Base-by-base conservation (phyloP, 2,329 filamentous ascomycete species). In the Grosmannia clavigera region DNA sequence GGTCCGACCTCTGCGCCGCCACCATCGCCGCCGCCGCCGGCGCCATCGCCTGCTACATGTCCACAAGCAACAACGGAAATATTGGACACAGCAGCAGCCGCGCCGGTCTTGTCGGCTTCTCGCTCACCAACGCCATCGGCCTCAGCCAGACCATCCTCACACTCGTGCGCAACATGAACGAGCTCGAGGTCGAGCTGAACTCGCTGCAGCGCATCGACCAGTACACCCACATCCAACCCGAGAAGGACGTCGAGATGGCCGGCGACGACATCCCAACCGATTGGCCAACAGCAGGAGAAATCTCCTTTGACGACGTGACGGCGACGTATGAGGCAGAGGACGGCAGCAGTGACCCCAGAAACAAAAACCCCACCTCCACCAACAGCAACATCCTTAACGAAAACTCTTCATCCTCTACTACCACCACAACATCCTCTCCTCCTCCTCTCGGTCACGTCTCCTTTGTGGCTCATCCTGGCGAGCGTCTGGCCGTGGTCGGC, bases 21-120 rank as follows among this genome's bases (percentile, higher is more conserved):
- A 70, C 95, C 58, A 91, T 96, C 0, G 84, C 90, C 1, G 95
- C 96, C 77, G 92, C 90, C 68, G 87, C 91, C 0, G 92, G 90
- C 43, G 92, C 85, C 66, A 81, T 92, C 38, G 58, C 58, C 58
- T 59, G 33, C 27, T 27, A n/a, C 31, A 27, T 35, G 31, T 4
- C 29, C 14, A n/a, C 4, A 73, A 12, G 5, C 9, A 29, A 25
- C 50, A 31, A 5, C 12, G 14, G 22, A 22, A 22, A 22, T 22
- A 22, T 22, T 22, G 22, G 22, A 22, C 50, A 27, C 48, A 6
- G 9, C 48, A 10, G 76, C 16, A 33, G 51, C 12, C 51, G 29
- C 11, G 78, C 80, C 43, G 79, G 80, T 4, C 67, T 81, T 55
- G 79, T 82, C 3, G 80, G 79, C 7, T 81, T 82, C 68, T 82